Conservation (phyloP, 1,284 basidiomycete genomes). For the Heterobasidion parviporum region DNA sequence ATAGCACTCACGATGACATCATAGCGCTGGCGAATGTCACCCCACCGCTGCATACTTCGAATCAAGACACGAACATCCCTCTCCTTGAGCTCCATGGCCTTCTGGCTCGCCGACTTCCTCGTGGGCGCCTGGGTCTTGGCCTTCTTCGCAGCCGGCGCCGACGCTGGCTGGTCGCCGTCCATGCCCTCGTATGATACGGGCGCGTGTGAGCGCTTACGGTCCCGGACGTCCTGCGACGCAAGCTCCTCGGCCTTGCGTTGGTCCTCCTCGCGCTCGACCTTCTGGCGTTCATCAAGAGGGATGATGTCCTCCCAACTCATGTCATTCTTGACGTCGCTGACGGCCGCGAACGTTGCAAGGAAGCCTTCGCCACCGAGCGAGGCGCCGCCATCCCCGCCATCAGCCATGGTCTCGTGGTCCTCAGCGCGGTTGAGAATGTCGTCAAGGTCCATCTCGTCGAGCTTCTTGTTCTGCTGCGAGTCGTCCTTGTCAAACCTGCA, state of each 20-base stretch:
- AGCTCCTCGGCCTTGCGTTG: slow-evolving; percentile 63
- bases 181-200: slow-evolving; percentile 87
- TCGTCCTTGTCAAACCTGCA: slow-evolving; percentile 94
- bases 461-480: slow-evolving; percentile 86
- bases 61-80: slow-evolving; percentile 95
- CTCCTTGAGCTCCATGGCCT: slow-evolving; percentile 94
- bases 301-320: slow-evolving; percentile 99
- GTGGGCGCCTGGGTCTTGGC: slow-evolving; percentile 60
- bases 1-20: slow-evolving; percentile 75
- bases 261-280: slow-evolving; percentile 80
- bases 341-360: slow-evolving; percentile 90
- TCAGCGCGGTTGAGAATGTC: slow-evolving; percentile 97
- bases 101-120: slow-evolving; percentile 82
- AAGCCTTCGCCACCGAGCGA: slow-evolving; percentile 97
- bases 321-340: slow-evolving; percentile 97
- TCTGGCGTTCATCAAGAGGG: slow-evolving; percentile 85
- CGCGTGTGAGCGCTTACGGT: slow-evolving; percentile 80
- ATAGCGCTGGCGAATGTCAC: slow-evolving; percentile 92
- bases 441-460: slow-evolving; percentile 99
- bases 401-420: slow-evolving; percentile 90
- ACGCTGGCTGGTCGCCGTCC: slow-evolving; percentile 70
- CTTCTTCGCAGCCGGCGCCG: slow-evolving; percentile 61
- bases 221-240: slow-evolving; percentile 55
- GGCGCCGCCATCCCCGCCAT: slow-evolving; percentile 67
- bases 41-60: slow-evolving; percentile 95